Conservation (phyloP, 192 early-diverging fungal species). For the Rhizoclosmatium globosum region DNA sequence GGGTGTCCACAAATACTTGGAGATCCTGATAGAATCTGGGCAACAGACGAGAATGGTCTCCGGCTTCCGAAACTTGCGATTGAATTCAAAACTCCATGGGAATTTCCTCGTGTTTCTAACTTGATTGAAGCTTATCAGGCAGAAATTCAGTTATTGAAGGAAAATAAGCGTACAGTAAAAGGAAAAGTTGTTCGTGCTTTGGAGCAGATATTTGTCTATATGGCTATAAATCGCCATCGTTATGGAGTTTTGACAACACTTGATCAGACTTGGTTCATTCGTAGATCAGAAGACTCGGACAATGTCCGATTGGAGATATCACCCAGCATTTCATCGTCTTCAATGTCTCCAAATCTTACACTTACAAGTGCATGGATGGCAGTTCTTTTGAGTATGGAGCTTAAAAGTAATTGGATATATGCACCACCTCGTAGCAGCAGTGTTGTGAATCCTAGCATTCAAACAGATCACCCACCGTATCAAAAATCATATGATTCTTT, state of each 20-base stretch:
- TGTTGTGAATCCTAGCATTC: neutral
- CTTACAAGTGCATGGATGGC: slow-evolving; percentile 5
- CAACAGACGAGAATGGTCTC: neutral
- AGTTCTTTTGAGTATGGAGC: neutral
- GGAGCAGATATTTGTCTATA: slow-evolving; percentile 8
- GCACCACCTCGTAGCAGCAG: neutral
- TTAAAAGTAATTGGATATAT: neutral
- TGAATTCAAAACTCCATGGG: slow-evolving; percentile 24
- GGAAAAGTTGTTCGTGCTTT: neutral
- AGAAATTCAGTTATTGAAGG: neutral
- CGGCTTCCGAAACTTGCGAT: neutral
- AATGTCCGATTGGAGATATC: neutral
- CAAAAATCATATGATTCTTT: neutral
- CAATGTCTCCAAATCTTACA: neutral
- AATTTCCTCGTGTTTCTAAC: neutral
- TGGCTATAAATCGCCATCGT: slow-evolving; percentile 15
- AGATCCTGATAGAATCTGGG: slow-evolving; percentile 8
- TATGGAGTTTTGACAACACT: slow-evolving; percentile 23
- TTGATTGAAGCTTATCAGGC: neutral
- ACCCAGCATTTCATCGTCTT: neutral
- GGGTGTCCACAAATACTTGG: neutral
- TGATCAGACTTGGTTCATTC: slow-evolving; percentile 11
- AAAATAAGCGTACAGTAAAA: neutral
- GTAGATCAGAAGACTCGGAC: neutral
- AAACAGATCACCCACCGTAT: neutral